Base-by-base conservation (phyloP, 805 yeast genomes). In the Ogataea trehalophila region DNA sequence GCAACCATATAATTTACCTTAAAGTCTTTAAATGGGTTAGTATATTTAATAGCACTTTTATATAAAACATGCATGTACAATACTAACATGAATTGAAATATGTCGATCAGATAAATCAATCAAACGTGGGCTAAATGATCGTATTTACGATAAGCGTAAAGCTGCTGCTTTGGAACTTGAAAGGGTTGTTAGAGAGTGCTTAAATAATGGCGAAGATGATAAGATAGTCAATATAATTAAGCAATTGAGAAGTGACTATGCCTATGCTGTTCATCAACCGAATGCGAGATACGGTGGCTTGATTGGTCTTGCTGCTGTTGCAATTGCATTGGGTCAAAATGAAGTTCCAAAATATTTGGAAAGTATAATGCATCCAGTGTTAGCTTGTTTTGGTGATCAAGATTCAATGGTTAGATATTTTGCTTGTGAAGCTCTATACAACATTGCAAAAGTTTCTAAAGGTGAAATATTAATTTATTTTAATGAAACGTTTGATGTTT, bases 381-480 rank as follows among this genome's bases (percentile, higher is more conserved):
- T 94, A 57, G 92, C 97, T 0, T 92, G 97, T 49, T 94, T 94
- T 65, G 92, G 95, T 43, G 99, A 94, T 61, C 96, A 94, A 50
- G 97, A 94, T 64, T 92, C 96, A n/a, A 80, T 95, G 55, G 99
- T 94, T 8, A 75, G 99, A 46, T 94, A 94, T 60, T 94, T 90
- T 65, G 97, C 99, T 0, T 94, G 98, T 69, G 99, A 94, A 61
- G 85, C 95, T 42, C 73, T 94, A 51, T 94, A 94, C 67, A 94
- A 94, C 67, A 91, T 94, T 41, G 96, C 98, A 41, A 94, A 94
- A 61, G 95, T 94, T 18, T 96, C 98, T 4, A 82, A 95, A 56
- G 98, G 98, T 29, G 98, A 94, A 66, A 87, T 94, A 20, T 71
- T 94, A 51, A 72, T 86, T 13, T 91, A 88, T 63, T 94, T 94